A percentile compares a stretch with the other conserved stretches of the same genome.
phyloP scores from a whole-genome alignment of 257 asterid species.

The Solanum chiquidenum region DNA sequence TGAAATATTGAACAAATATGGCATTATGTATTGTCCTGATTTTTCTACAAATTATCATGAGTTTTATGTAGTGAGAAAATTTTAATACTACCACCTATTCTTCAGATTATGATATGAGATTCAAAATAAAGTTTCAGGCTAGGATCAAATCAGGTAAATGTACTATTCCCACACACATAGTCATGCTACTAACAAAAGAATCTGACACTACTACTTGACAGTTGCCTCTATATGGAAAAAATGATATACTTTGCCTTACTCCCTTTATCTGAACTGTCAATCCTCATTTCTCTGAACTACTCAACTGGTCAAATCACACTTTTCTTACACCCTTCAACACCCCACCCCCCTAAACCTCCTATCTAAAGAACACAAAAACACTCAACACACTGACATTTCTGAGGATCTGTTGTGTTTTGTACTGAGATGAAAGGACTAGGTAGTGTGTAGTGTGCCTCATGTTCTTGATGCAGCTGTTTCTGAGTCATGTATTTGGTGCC shows the following conservation, averaged over 20 bases:
- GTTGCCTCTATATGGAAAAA: background rate
- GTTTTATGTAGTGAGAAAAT: background rate
- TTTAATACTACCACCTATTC: background rate
- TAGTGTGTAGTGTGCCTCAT: background rate
- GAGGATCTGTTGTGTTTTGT: background rate
- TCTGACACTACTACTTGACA: background rate
- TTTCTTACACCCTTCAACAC: background rate
- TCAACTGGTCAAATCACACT: constrained; percentile 16
- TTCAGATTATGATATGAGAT: background rate
- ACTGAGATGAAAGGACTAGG: background rate
- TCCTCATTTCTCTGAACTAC: background rate
- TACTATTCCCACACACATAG: background rate
- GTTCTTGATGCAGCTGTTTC: background rate
- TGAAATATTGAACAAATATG: background rate
- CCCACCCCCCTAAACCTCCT: background rate
- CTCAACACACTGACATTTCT: background rate
- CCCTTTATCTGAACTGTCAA: background rate
- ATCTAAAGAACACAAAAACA: background rate
- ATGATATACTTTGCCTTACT: background rate
- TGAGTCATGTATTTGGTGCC: constrained; percentile 1
- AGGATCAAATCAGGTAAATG: background rate
- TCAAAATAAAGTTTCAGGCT: background rate
- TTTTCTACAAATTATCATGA: background rate
- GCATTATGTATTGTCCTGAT: background rate
- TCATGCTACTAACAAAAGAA: background rate